Percentiles rank a stretch among this genome's conserved stretches.
Evolutionary conservation across 2,329 filamentous ascomycete species (phyloP).

Genomic region (Sarocladiaceae sp.): DNA sequence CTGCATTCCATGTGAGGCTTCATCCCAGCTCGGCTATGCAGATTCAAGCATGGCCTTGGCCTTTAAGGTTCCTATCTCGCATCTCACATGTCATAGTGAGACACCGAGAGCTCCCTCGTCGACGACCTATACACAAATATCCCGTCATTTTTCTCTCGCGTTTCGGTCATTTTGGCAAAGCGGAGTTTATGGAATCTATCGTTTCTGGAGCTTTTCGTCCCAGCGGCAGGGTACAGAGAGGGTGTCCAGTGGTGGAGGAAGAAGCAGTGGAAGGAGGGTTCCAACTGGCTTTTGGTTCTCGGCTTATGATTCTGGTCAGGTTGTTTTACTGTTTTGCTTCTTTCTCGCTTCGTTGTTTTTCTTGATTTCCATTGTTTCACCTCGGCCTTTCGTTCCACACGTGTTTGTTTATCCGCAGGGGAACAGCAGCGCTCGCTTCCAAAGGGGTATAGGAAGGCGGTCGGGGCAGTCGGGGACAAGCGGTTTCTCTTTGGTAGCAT

Average conservation of each 20-base stretch:
- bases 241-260: slow-evolving; percentile 1
- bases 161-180: slow-evolving; percentile 1
- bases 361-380: no score
- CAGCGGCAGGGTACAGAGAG: background rate
- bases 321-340: background rate
- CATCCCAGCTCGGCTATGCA: no score
- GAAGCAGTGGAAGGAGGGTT: background rate
- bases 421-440: background rate
- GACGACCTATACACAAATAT: no score
- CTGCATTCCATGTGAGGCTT: background rate
- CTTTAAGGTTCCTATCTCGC: no score
- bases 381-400: slow-evolving; percentile 1
- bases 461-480: background rate
- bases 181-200: slow-evolving; percentile 5
- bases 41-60: no score
- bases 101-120: no score
- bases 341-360: background rate
- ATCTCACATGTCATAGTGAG: no score
- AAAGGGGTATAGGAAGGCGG: background rate
- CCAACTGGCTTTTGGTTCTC: background rate
- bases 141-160: background rate
- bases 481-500: slow-evolving; percentile 13
- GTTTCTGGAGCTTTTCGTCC: background rate
- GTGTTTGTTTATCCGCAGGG: background rate
- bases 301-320: background rate